Conservation (phyloP, 805 yeast genomes). For the Sugiyamaella valdiviana region DNA sequence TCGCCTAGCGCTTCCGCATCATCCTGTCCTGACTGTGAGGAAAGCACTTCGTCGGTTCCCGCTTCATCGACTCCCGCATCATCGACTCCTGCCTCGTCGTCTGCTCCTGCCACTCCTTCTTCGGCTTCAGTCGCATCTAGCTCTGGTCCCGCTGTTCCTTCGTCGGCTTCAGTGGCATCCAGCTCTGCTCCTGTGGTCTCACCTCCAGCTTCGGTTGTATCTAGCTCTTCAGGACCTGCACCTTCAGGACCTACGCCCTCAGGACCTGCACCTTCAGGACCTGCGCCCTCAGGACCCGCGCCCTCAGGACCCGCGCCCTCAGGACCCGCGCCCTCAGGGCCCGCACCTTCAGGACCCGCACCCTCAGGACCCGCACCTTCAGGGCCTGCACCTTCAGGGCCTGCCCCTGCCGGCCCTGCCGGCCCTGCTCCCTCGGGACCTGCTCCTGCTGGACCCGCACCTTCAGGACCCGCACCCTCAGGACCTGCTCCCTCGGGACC, state of each 20-base stretch:
- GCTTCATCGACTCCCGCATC: slow-evolving; percentile 4
- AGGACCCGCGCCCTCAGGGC: background rate
- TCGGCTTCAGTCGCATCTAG: background rate
- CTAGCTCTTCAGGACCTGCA: background rate
- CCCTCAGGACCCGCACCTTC: slow-evolving; percentile 4
- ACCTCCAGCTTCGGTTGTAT: too few species aligned
- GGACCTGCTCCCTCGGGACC: too few species aligned
- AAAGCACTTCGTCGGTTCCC: background rate
- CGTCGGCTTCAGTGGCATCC: background rate
- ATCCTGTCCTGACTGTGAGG: too few species aligned
- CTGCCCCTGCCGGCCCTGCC: slow-evolving; percentile 6
- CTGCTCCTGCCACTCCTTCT: background rate
- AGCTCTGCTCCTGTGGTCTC: too few species aligned
- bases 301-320: background rate
- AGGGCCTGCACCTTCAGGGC: background rate
- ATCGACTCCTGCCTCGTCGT: background rate
- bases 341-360: slow-evolving; percentile 5
- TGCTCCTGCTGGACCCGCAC: too few species aligned
- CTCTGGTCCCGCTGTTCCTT: background rate
- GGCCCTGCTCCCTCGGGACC: too few species aligned
- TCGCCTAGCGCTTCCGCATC: slow-evolving; percentile 5
- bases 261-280: background rate
- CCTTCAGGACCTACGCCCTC: background rate
- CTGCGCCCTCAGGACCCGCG: background rate
- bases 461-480: too few species aligned